Evolutionary conservation across 1,284 basidiomycete genomes (phyloP).

Genomic region (Ustilago crameri): DNA sequence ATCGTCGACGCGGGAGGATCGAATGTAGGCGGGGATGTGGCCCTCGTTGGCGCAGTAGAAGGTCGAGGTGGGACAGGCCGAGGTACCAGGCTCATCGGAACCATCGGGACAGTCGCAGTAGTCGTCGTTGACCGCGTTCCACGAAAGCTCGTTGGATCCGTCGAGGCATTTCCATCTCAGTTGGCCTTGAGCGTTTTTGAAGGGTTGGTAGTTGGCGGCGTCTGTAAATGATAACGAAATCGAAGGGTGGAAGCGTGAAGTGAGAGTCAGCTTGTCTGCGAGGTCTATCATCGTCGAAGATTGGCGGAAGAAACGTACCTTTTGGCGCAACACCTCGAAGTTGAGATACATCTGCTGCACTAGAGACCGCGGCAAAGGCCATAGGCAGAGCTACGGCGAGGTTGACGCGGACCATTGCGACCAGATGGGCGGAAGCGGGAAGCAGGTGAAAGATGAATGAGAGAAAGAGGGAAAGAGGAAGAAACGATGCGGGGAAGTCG

Average conservation of each 20-base stretch:
- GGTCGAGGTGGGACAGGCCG: slow-evolving; percentile 78
- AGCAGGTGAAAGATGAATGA: no score
- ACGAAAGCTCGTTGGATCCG: slow-evolving; percentile 70
- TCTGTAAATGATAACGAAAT: no score
- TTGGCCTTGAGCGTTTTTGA: slow-evolving; percentile 14
- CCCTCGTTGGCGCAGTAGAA: slow-evolving; percentile 92
- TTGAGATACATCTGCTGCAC: neutral
- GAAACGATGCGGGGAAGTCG: no score
- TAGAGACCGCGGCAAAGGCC: slow-evolving; percentile 25
- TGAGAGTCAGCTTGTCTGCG: neutral
- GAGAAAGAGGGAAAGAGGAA: neutral
- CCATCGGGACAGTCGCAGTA: slow-evolving; percentile 94
- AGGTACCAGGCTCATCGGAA: slow-evolving; percentile 91
- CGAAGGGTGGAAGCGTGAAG: neutral
- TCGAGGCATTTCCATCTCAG: slow-evolving; percentile 57
- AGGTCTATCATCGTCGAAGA: no score
- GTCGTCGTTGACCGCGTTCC: slow-evolving; percentile 88
- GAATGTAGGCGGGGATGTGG: slow-evolving; percentile 83
- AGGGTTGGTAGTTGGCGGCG: slow-evolving; percentile 22
- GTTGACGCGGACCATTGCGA: slow-evolving; percentile 37
- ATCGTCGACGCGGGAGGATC: slow-evolving; percentile 87
- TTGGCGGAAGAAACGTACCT: no score
- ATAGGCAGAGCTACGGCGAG: slow-evolving; percentile 26
- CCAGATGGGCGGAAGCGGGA: neutral
- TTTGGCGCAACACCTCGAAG: slow-evolving; percentile 30